These are phyloP conservation scores for Scenedesmus sp. DNA, from an alignment of 163 green algal genomes.

Conservation along the genomic window DNA sequence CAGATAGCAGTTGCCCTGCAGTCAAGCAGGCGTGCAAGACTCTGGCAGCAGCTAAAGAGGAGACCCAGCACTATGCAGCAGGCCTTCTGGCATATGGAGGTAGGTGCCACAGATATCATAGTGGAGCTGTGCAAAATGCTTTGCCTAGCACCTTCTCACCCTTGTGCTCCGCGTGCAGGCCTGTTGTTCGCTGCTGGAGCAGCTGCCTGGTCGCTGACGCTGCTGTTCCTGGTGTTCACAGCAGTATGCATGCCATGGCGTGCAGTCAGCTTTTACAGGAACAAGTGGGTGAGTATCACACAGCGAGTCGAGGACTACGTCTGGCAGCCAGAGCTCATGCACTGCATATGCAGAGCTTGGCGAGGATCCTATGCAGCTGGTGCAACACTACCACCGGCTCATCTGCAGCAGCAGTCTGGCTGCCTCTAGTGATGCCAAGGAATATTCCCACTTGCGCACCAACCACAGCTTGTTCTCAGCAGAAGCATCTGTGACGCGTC, in stretches of 20 bases:
- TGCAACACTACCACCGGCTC: neutral
- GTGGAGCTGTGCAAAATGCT: neutral
- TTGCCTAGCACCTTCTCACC: neutral
- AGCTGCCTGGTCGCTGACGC: constrained; percentile 33
- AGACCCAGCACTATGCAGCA: neutral
- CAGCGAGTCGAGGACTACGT: neutral
- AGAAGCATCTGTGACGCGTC: neutral
- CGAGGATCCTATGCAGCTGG: neutral
- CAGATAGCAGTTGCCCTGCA: neutral
- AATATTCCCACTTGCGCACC: neutral
- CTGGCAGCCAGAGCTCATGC: neutral
- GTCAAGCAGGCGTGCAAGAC: constrained; percentile 23
- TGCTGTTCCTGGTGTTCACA: constrained; percentile 51
- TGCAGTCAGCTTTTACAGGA: constrained; percentile 31
- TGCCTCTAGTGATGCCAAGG: neutral
- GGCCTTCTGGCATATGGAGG: constrained; percentile 23
- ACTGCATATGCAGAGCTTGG: neutral
- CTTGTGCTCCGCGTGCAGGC: neutral
- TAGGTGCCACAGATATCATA: neutral
- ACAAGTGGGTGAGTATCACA: constrained; percentile 40
- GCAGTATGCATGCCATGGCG: constrained; percentile 51
- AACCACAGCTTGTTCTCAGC: neutral
- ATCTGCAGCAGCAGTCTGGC: neutral
- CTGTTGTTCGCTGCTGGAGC: constrained; percentile 48
- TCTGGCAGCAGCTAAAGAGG: constrained; percentile 6